A percentile compares a stretch with the other conserved stretches of the same genome.
phyloP scores from a whole-genome alignment of 2,329 filamentous ascomycete species.

The Ascochyta viciae-villosae region DNA sequence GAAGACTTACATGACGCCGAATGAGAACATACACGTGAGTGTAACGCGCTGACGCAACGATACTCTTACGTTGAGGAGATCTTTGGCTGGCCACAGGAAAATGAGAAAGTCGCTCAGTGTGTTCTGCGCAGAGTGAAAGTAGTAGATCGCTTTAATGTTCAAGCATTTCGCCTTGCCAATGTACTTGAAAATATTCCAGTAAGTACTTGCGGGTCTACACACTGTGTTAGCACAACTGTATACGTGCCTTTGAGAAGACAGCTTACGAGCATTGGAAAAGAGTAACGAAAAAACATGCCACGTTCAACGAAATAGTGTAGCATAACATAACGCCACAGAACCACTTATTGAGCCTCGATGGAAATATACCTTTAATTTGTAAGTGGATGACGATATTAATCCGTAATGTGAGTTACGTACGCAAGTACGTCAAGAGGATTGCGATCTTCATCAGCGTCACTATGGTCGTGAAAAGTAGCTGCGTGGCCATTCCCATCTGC shows the following conservation, averaged over 20 bases:
- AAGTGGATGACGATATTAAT: neutral
- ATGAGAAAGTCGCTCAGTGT: conserved; percentile 43
- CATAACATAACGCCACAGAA: conserved; percentile 37
- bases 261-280: conserved; percentile 42
- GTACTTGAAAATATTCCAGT: conserved; percentile 38
- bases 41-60: conserved; percentile 39
- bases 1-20: conserved; percentile 35
- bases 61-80: conserved; percentile 35
- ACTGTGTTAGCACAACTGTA: neutral
- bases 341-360: conserved; percentile 34
- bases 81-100: conserved; percentile 42
- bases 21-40: conserved; percentile 39
- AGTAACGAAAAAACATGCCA: conserved; percentile 33
- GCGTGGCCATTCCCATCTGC: conserved; percentile 34
- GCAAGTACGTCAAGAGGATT: conserved; percentile 30
- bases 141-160: conserved; percentile 36
- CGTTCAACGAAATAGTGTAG: conserved; percentile 30
- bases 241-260: too few relatives aligned
- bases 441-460: conserved; percentile 39
- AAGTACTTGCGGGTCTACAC: conserved; percentile 26
- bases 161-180: conserved; percentile 28
- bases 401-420: conserved; percentile 7
- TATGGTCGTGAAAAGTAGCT: conserved; percentile 33
- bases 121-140: conserved; percentile 32
- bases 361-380: conserved; percentile 31